Evolutionary conservation across 805 yeast genomes (phyloP).

Genomic region (Jamesozyma spencerorum): DNA sequence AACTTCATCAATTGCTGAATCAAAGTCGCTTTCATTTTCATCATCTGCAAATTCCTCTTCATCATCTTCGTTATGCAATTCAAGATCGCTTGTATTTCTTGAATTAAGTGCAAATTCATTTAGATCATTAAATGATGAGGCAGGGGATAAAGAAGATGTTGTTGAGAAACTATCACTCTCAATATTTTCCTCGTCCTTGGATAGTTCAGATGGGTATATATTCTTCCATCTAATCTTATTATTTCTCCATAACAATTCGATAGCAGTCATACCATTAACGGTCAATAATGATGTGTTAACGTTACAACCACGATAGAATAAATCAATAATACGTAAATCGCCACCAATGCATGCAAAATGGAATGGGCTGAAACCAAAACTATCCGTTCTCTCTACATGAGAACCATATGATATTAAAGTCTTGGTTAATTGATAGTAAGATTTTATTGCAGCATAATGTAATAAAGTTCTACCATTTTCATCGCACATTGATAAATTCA

Average conservation of each 20-base stretch:
- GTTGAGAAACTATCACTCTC: slow-evolving; percentile 13
- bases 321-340: slow-evolving; percentile 51
- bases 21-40: slow-evolving; percentile 1
- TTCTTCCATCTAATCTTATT: slow-evolving; percentile 23
- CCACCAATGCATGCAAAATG: slow-evolving; percentile 78
- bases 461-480: slow-evolving; percentile 76
- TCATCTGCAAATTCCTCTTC: slow-evolving; percentile 1
- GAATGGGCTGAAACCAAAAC: slow-evolving; percentile 74
- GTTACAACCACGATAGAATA: slow-evolving; percentile 49
- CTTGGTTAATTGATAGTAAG: slow-evolving; percentile 54
- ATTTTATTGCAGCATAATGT: slow-evolving; percentile 72
- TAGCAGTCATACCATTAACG: slow-evolving; percentile 39
- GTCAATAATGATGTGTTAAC: slow-evolving; percentile 48
- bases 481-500: slow-evolving; percentile 51
- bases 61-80: not conserved
- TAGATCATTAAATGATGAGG: not conserved
- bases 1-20: not conserved
- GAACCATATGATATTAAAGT: slow-evolving; percentile 57
- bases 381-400: slow-evolving; percentile 61
- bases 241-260: slow-evolving; percentile 25
- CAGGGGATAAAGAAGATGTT: not conserved
- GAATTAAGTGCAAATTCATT: not conserved
- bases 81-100: not conserved
- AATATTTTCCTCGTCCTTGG: slow-evolving; percentile 16
- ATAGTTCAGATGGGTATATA: slow-evolving; percentile 25